Evolutionary conservation across 192 early-diverging fungal genomes (phyloP).

Genomic region (Podochytrium sp.): DNA sequence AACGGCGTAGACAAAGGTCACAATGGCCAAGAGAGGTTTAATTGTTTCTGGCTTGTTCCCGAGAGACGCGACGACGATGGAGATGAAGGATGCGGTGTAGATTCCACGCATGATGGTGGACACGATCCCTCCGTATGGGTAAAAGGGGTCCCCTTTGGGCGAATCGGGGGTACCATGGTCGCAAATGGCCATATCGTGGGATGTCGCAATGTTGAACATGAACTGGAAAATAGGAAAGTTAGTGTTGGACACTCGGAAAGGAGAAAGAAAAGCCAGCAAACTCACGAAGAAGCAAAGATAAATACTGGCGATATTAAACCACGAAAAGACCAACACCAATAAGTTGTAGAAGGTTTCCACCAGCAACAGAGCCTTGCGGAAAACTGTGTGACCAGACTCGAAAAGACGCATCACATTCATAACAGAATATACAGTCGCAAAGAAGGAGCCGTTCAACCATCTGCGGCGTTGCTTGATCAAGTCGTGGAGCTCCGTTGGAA

Average conservation of each 20-base stretch:
- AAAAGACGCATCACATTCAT: slow-evolving; percentile 62
- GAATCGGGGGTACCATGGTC: slow-evolving; percentile 21
- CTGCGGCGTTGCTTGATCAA: slow-evolving; percentile 79
- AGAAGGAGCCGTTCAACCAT: slow-evolving; percentile 81
- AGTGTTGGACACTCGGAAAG: neutral
- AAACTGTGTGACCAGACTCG: slow-evolving; percentile 49
- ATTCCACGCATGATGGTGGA: slow-evolving; percentile 32
- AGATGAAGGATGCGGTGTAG: slow-evolving; percentile 48
- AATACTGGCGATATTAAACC: slow-evolving; percentile 56
- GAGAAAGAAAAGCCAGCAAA: neutral
- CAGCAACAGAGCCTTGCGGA: slow-evolving; percentile 56
- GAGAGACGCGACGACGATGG: slow-evolving; percentile 53
- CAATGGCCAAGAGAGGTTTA: slow-evolving; percentile 69
- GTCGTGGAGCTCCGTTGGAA: slow-evolving; percentile 69
- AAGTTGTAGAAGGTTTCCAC: slow-evolving; percentile 74
- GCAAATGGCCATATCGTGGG: neutral
- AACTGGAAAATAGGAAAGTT: too few relatives aligned
- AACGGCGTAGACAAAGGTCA: slow-evolving; percentile 73
- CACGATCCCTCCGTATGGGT: slow-evolving; percentile 41
- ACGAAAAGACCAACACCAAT: slow-evolving; percentile 56
- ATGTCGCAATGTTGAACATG: slow-evolving; percentile 35
- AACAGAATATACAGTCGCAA: slow-evolving; percentile 71
- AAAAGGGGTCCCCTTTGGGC: slow-evolving; percentile 43
- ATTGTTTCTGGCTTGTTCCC: slow-evolving; percentile 57
- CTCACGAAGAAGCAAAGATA: slow-evolving; percentile 54